Conservation (phyloP, 1,284 basidiomycete genomes). For the Vanrija pseudolonga region DNA sequence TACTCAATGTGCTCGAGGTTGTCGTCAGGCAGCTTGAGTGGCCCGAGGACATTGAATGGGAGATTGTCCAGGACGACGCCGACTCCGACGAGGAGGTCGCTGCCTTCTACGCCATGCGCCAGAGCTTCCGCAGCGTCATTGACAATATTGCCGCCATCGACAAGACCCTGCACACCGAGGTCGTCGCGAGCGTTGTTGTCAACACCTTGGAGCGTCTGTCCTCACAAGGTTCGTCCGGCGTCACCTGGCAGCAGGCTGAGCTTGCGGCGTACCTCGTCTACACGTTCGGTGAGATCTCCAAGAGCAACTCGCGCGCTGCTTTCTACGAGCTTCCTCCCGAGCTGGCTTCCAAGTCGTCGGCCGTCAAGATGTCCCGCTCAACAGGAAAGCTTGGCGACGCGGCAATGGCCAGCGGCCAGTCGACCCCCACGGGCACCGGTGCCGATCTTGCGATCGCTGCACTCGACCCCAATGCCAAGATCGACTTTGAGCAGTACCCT, state of each 20-base stretch:
- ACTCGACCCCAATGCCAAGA: constrained; percentile 52
- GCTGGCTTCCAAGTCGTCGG: constrained; percentile 31
- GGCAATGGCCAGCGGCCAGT: constrained; percentile 32
- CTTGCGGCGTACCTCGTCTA: constrained; percentile 86
- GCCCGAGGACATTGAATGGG: constrained; percentile 75
- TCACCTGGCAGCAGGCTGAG: constrained; percentile 93
- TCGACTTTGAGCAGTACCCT: constrained; percentile 79
- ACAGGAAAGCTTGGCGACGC: constrained; percentile 24
- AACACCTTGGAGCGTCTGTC: constrained; percentile 39
- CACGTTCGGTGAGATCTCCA: constrained; percentile 84
- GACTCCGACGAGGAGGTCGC: constrained; percentile 83
- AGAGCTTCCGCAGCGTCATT: constrained; percentile 65
- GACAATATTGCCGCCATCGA: constrained; percentile 87
- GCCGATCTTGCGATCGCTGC: not conserved
- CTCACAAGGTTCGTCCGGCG: constrained; percentile 34
- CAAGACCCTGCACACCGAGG: constrained; percentile 45
- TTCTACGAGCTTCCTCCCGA: constrained; percentile 49
- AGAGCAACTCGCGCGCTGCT: constrained; percentile 50
- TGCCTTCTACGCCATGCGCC: constrained; percentile 77
- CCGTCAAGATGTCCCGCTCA: constrained; percentile 28
- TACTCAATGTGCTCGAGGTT: constrained; percentile 73
- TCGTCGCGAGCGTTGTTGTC: constrained; percentile 47
- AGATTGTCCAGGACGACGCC: constrained; percentile 67
- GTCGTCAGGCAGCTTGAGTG: constrained; percentile 69
- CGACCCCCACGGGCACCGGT: constrained; percentile 30